Percentiles rank a stretch among this genome's conserved stretches.
These are phyloP conservation scores for Trametes pubescens DNA, from an alignment of 1,284 basidiomycete species.

Conservation along the genomic window DNA sequence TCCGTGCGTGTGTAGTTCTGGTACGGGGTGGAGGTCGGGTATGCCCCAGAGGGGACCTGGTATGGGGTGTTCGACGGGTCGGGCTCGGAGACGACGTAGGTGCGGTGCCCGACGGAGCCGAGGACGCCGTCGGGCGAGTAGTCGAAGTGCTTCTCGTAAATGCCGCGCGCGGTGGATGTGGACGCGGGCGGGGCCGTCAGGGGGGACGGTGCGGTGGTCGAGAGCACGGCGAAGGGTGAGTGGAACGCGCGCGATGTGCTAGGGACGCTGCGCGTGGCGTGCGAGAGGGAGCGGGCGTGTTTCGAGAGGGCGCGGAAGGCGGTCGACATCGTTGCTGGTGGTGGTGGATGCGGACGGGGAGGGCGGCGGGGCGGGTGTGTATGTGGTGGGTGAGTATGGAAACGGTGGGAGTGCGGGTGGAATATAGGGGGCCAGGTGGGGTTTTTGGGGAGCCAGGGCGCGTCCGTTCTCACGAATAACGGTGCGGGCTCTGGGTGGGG, in stretches of 20 bases:
- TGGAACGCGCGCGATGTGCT: slow-evolving; percentile 56
- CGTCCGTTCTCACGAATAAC: slow-evolving; percentile 24
- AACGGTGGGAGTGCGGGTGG: slow-evolving; percentile 31
- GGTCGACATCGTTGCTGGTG: slow-evolving; percentile 39
- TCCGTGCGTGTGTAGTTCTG: slow-evolving; percentile 51
- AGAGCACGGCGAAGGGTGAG: slow-evolving; percentile 64
- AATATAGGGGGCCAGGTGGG: slow-evolving; percentile 40
- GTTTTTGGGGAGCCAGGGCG: slow-evolving; percentile 39
- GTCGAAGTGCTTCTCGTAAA: slow-evolving; percentile 67
- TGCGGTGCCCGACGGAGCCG: slow-evolving; percentile 55
- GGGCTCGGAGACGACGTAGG: slow-evolving; percentile 73
- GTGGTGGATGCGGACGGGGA: slow-evolving; percentile 13
- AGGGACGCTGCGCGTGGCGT: slow-evolving; percentile 28
- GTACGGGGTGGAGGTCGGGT: slow-evolving; percentile 64
- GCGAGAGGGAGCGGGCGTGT: slow-evolving; percentile 43
- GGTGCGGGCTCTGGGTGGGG: slow-evolving; percentile 24
- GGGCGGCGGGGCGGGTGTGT: slow-evolving; percentile 19
- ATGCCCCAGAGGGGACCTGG: slow-evolving; percentile 72
- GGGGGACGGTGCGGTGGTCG: slow-evolving; percentile 42
- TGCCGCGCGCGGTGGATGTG: slow-evolving; percentile 34
- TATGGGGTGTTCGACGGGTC: slow-evolving; percentile 65
- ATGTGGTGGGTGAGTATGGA: slow-evolving; percentile 14
- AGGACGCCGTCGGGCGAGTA: slow-evolving; percentile 54
- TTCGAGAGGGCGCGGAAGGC: slow-evolving; percentile 41
- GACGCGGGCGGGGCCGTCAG: slow-evolving; percentile 43